Base-by-base conservation (phyloP, 2,329 filamentous ascomycete species). In the Fusarium buharicum region DNA sequence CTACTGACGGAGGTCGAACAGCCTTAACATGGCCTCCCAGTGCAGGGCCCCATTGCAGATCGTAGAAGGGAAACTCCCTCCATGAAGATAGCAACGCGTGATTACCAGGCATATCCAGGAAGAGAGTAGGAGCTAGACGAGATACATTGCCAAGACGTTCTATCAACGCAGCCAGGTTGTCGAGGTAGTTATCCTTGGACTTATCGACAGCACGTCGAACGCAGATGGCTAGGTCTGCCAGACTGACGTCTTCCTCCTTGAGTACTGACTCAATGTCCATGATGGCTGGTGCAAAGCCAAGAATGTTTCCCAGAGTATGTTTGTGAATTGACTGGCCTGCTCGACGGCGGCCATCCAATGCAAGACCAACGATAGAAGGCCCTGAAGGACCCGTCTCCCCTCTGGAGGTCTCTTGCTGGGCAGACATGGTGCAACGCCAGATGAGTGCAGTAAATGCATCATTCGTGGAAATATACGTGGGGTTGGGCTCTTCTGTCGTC, bases 11-110 rank as follows among this genome's bases (percentile, higher is more conserved):
- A 1, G 54, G 44, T 12, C 55, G 38, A 27, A 58, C 17, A 6
- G 55, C 55, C 2, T 58, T 40, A 1, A 58, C 38, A 1, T 4
- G 24, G 1, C 6, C 28, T 0, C 55, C 55, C 2, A 58, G 13
- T 0, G 22, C 53, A n/a, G 53, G 28, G 2, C 55, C 55, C 55
- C 55, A 58, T n/a, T 52, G 48, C 2, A 58, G 41, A 4, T 58
- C 33, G n/a, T 58, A 58, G 9, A 58, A 58, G 0, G 45, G 38
- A 16, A 58, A 58, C 17, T 58, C 55, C 31, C 55, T 50, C 55
- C 55, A 58, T 1, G 55, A 58, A 1, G 55, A 58, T 3, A 58
- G 16, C 2, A 58, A n/a, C 1, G 20, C 45, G 13, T 58, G 55
- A 1, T 51, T 58, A 2, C 55, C 55, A 0, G 55, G 55, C 55